Conservation (phyloP, 2,329 filamentous ascomycete species). For the Penicillium digitatum region DNA sequence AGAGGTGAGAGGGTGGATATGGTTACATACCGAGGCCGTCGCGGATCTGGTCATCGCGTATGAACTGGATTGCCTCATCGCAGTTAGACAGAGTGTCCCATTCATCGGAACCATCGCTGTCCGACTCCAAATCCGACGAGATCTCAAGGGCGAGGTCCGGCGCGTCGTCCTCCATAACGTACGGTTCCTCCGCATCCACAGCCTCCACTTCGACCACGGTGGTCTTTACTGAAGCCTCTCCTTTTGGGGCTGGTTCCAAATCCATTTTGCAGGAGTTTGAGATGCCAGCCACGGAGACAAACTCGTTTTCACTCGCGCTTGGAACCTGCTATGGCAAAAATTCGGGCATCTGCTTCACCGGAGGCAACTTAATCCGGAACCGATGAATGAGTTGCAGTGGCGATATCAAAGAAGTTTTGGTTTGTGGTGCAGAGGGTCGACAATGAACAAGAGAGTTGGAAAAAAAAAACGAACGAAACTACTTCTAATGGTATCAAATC, state of each 20-base stretch:
- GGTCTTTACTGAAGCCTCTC: conserved; percentile 34
- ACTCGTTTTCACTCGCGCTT: conserved; percentile 20
- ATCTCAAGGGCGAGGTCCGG: conserved; percentile 30
- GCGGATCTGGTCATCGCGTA: conserved; percentile 52
- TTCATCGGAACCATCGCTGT: conserved; percentile 39
- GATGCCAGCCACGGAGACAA: conserved; percentile 33
- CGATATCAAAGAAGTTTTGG: conserved; percentile 17
- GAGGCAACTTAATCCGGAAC: conserved; percentile 31
- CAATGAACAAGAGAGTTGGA: background rate
- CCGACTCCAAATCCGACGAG: conserved; percentile 35
- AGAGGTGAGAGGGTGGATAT: conserved; percentile 8
- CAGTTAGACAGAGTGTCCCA: conserved; percentile 65
- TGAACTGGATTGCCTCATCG: conserved; percentile 58
- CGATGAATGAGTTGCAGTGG: conserved; percentile 14
- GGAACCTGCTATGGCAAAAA: conserved; percentile 21
- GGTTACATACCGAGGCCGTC: conserved; percentile 46
- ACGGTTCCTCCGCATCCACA: conserved; percentile 23
- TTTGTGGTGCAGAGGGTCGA: background rate
- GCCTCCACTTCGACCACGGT: conserved; percentile 37
- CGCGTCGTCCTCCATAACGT: conserved; percentile 22
- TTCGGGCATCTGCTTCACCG: conserved; percentile 28
- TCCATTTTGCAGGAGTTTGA: conserved; percentile 37
- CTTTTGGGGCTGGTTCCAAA: conserved; percentile 34
- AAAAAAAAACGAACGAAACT: background rate
- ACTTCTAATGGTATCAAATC: conserved; percentile 33